Base-by-base conservation (phyloP, 805 yeast genomes). In the Sugiyamaella boreocaroliniensis region DNA sequence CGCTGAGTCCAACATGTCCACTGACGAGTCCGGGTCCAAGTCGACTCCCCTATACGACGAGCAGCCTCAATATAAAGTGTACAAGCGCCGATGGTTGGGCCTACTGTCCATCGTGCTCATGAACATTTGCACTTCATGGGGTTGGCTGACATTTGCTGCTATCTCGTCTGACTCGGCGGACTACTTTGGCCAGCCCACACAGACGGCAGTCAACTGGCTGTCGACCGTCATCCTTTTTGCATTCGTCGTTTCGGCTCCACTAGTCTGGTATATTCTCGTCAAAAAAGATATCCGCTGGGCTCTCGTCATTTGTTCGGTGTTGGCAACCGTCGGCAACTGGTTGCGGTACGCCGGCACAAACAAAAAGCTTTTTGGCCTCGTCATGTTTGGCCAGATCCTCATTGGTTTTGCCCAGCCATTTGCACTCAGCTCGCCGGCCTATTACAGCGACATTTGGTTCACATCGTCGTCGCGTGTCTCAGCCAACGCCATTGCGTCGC, bases 391-490 rank as follows among this genome's bases (percentile, higher is more conserved):
- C n/a, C 70, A 66, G 59, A 65, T 66, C 18, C 50, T 66, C 16
- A 60, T 66, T 41, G 70, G 70, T 3, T 62, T 66, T 43, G 69
- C 65, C 10, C 70, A 66, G 53, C 70, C 70, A 7, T 65, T 66
- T 49, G 66, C 66, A 5, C 59, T 66, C 42, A 59, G 62, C 32
- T 53, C 67, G 1, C 68, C 69, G 7, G 54, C 68, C 10, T 62
- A 61, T 54, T 66, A 62, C 51, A 59, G 67, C 6, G 69, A 65
- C 48, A 57, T 61, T 44, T 66, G 69, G 69, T 66, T 63, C 58
- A 66, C 69, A 12, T 54, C 62, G 41, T 50, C 58, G 37, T 65
- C 69, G 2, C 60, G 70, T 29, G 64, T 66, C 12, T 62, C 69
- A 14, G 70, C 70, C n/a, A 66, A 66, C 48, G 70, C 70, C 11